A percentile compares a stretch with the other conserved stretches of the same genome.
These are phyloP conservation scores for Pleurostoma richardsiae DNA, from an alignment of 2,329 filamentous ascomycete genomes.

Conservation along the genomic window DNA sequence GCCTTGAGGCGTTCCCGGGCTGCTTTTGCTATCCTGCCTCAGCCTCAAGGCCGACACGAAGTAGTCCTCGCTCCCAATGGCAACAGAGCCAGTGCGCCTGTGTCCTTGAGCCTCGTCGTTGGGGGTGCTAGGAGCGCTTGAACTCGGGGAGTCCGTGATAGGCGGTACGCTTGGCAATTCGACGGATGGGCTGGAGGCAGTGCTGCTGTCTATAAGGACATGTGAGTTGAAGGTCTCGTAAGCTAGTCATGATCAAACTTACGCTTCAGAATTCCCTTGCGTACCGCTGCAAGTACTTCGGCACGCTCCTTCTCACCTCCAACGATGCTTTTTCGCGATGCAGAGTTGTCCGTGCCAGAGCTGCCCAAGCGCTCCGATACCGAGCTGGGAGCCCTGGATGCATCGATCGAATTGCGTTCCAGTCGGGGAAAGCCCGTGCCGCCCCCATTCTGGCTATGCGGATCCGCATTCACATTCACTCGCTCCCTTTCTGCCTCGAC, in stretches of 20 bases:
- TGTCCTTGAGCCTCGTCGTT: conserved; percentile 69
- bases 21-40: conserved; percentile 71
- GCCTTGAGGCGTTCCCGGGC: conserved; percentile 71
- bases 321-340: conserved; percentile 78
- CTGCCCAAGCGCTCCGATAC: conserved; percentile 47
- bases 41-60: conserved; percentile 75
- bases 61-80: conserved; percentile 81
- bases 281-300: conserved; percentile 85
- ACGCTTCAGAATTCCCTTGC: conserved; percentile 95
- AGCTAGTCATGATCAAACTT: conserved; percentile 24
- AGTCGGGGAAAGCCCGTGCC: conserved; percentile 80
- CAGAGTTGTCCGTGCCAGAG: conserved; percentile 55
- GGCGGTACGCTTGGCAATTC: conserved; percentile 58
- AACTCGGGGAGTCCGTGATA: conserved; percentile 72
- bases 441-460: conserved; percentile 61
- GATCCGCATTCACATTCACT: conserved; percentile 71
- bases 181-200: conserved; percentile 63
- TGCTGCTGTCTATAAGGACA: conserved; percentile 49
- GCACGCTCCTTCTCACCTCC: conserved; percentile 86
- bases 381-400: conserved; percentile 40
- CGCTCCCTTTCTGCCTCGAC: conserved; percentile 87
- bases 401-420: conserved; percentile 77
- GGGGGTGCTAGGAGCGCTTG: conserved; percentile 83
- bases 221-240: conserved; percentile 6
- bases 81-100: conserved; percentile 62